These are phyloP conservation scores for Primulina tabacum DNA, from an alignment of 257 asterid genomes.

Conservation along the genomic window DNA sequence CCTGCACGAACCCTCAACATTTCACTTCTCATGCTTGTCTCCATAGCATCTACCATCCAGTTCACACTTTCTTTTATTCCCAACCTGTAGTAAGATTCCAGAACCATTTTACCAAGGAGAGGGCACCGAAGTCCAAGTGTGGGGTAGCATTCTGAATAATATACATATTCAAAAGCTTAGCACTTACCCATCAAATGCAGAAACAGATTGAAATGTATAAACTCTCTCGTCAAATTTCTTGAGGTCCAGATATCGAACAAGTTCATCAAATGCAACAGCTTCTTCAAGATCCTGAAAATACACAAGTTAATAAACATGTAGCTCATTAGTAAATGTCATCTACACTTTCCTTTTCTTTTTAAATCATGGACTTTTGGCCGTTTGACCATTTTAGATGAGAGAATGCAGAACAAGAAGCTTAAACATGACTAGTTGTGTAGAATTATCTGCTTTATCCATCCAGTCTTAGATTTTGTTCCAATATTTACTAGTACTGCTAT, in stretches of 20 bases:
- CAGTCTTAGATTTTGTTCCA: background rate
- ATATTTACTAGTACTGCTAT: background rate
- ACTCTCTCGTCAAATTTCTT: constrained; percentile 70
- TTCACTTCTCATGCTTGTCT: constrained; percentile 82
- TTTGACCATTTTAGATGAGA: constrained; percentile 5
- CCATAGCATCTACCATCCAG: constrained; percentile 82
- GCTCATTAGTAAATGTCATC: background rate
- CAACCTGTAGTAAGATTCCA: constrained; percentile 40
- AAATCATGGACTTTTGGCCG: background rate
- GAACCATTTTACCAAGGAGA: background rate
- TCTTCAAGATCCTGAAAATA: constrained; percentile 63
- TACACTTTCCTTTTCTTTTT: background rate
- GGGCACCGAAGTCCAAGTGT: background rate
- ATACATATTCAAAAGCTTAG: background rate
- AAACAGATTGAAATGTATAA: constrained; percentile 60
- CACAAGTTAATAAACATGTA: background rate
- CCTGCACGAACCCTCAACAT: constrained; percentile 62
- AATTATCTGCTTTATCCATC: background rate
- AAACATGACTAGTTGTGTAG: background rate
- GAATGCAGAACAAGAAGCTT: constrained; percentile 3
- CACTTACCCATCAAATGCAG: constrained; percentile 68
- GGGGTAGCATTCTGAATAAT: background rate
- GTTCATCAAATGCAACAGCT: constrained; percentile 69
- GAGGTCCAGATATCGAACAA: constrained; percentile 66
- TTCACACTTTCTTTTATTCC: constrained; percentile 77